phyloP scores from a whole-genome alignment of 2,329 filamentous ascomycete genomes.

The Neoascochyta sp. region DNA sequence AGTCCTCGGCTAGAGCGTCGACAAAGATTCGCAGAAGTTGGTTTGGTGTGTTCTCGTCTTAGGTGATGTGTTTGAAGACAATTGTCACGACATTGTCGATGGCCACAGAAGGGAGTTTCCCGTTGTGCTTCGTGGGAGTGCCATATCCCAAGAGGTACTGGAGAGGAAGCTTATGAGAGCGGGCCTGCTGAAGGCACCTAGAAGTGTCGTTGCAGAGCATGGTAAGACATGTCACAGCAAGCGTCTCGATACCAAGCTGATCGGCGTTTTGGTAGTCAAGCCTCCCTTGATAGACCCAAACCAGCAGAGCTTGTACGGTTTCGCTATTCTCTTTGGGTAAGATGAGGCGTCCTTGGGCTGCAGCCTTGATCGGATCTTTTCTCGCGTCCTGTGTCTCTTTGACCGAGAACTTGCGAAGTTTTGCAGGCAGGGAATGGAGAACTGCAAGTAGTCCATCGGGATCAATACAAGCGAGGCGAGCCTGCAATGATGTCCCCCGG shows the following conservation, averaged over 20 bases:
- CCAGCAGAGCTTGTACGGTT: conserved; percentile 10
- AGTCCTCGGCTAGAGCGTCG: conserved; percentile 8
- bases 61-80: conserved; percentile 19
- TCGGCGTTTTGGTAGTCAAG: conserved; percentile 6
- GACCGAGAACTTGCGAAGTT: conserved; percentile 6
- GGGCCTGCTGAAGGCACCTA: conserved; percentile 5
- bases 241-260: conserved; percentile 13
- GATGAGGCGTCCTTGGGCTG: conserved; percentile 16
- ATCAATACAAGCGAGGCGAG: too few relatives aligned
- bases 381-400: conserved; percentile 7
- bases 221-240: conserved; percentile 13
- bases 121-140: background rate
- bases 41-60: conserved; percentile 6
- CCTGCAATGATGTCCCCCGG: too few relatives aligned
- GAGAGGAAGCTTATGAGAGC: conserved; percentile 3
- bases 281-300: conserved; percentile 15
- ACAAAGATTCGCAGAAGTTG: conserved; percentile 13
- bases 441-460: conserved; percentile 10
- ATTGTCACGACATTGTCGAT: conserved; percentile 5
- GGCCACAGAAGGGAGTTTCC: background rate
- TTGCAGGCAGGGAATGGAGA: conserved; percentile 1
- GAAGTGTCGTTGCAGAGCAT: conserved; percentile 7
- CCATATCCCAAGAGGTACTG: conserved; percentile 5
- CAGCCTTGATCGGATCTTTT: conserved; percentile 7
- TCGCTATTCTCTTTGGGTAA: conserved; percentile 6